phyloP scores from a whole-genome alignment of 129 eudicot species.

The Cynara cardunculus region DNA sequence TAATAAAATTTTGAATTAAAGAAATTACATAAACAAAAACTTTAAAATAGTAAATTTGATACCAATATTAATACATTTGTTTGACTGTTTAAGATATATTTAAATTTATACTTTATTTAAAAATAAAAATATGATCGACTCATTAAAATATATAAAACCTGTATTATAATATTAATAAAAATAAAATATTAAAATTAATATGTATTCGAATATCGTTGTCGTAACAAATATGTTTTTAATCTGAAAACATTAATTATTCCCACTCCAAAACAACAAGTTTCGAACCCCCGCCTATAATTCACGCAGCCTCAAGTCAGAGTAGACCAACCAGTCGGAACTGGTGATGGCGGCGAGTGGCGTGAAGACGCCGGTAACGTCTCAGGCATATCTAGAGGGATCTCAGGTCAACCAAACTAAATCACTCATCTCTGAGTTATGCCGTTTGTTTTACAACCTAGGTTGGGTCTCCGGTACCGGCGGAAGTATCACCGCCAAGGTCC shows the following conservation, averaged over 20 bases:
- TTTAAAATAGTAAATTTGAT: too few relatives aligned
- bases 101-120: too few relatives aligned
- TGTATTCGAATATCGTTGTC: too few relatives aligned
- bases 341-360: conserved; percentile 38
- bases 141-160: too few relatives aligned
- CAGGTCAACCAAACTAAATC: conserved; percentile 67
- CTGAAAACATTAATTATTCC: not conserved
- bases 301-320: not conserved
- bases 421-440: conserved; percentile 81
- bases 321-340: not conserved
- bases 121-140: too few relatives aligned
- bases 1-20: too few relatives aligned
- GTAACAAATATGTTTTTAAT: too few relatives aligned
- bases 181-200: too few relatives aligned
- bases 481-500: conserved; percentile 93
- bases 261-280: not conserved
- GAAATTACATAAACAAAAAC: too few relatives aligned
- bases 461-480: conserved; percentile 99
- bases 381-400: conserved; percentile 66
- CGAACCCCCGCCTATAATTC: not conserved
- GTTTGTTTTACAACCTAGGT: conserved; percentile 85
- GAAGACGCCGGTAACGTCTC: conserved; percentile 52
- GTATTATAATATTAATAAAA: too few relatives aligned
- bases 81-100: too few relatives aligned
- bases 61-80: too few relatives aligned